Base-by-base conservation (phyloP, 495 filamentous ascomycete species). In the Trichoderma erinaceum region DNA sequence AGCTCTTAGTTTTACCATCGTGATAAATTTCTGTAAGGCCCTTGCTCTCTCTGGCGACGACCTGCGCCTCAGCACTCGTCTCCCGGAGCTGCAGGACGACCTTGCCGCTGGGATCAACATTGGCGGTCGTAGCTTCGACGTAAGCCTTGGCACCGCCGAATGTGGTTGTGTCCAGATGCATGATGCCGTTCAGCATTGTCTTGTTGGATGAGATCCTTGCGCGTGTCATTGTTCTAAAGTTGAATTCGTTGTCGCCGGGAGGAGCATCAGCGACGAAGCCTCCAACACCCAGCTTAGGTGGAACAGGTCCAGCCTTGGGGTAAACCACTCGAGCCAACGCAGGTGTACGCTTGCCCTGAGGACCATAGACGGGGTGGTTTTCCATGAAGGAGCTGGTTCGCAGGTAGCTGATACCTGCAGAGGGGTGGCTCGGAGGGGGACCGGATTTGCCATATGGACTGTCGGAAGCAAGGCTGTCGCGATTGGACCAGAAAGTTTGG, bases 391-490 rank as follows among this genome's bases (percentile, higher is more conserved):
- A 82, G 43, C 84, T 77, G 18, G 91, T 89, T 67, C 93, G 88
- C 38, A 89, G 81, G 78, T 98, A 97, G 46, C 91, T 90, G 21
- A 98, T 79, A 69, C 95, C 95, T 3, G 89, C 96, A 2, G 93
- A 95, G 1, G 96, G 95, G 77, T 99, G 95, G 11, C 94, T 98
- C 66, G 84, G 84, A 1, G 90, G 92, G 4, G 93, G 90, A 3
- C 91, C 89, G 8, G 73, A 72, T 15, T 79, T 74, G 13, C 84
- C 84, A 71, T 90, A 90, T 35, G 83, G 80, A 67, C 73, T 81
- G 2, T 67, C 66, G 11, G 74, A 63, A 2, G 69, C 63, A n/a
- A 65, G 63, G 8, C 66, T 38, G 35, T 73, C 72, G 10, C 72
- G 32, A 43, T 63, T 67, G n/a, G 41, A 64, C 65, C 25, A 29